Conservation (phyloP, 208 protist species). For the Leishmania braziliensis region DNA sequence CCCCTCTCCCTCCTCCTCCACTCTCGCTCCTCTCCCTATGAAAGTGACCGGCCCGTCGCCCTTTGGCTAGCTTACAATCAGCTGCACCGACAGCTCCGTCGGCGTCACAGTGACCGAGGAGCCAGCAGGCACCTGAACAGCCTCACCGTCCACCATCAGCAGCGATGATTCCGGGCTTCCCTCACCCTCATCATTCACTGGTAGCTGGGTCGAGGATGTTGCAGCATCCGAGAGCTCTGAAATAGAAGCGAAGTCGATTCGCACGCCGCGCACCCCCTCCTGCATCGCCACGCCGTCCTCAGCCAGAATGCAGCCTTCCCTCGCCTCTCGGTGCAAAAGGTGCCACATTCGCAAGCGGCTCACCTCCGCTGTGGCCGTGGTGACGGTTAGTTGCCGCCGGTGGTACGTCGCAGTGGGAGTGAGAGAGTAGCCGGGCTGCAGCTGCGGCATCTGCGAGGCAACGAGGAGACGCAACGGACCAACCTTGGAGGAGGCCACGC, state of each 20-base stretch:
- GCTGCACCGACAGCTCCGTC: constrained; percentile 29
- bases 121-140: constrained; percentile 44
- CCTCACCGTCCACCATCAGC: constrained; percentile 70
- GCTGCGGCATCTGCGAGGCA: constrained; percentile 76
- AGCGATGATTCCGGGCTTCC: constrained; percentile 10
- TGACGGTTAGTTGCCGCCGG: constrained; percentile 43
- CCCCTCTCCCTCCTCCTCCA: background rate
- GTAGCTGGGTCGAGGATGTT: background rate
- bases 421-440: constrained; percentile 70
- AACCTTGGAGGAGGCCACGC: background rate
- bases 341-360: constrained; percentile 76
- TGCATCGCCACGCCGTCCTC: constrained; percentile 83
- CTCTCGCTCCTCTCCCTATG: background rate
- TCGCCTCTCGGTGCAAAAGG: constrained; percentile 74
- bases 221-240: constrained; percentile 10
- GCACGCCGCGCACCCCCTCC: constrained; percentile 36
- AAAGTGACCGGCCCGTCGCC: background rate
- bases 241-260: constrained; percentile 32
- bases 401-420: constrained; percentile 64
- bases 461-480: constrained; percentile 56
- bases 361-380: constrained; percentile 54
- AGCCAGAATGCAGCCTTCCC: constrained; percentile 53
- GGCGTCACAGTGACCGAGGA: constrained; percentile 46
- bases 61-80: constrained; percentile 41
- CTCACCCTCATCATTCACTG: background rate